Base-by-base conservation (phyloP, 495 filamentous ascomycete species). In the Gamarada debralockiae region DNA sequence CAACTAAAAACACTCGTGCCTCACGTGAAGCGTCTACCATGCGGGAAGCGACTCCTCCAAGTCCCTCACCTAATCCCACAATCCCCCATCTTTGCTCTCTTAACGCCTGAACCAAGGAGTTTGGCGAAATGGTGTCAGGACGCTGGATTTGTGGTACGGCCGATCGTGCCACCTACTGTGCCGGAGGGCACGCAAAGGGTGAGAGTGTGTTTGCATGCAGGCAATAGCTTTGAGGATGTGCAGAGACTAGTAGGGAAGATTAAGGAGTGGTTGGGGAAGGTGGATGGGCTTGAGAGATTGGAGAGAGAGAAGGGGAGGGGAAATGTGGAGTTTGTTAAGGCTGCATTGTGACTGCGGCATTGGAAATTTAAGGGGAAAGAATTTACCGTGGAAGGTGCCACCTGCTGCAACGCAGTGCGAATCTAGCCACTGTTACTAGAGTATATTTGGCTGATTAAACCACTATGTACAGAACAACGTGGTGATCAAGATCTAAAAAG, bases 111-210 rank as follows among this genome's bases (percentile, higher is more conserved):
- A 13, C 78, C 79, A 20, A 65, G 75, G 17, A 66, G 53, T 36
- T 63, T 83, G n/a, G 78, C 80, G 3, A 60, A 54, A 27, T 63
- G 75, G 50, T 81, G 78, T 55, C 79, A 82, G 56, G 46, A 56
- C 3, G 59, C 53, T 3, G 75, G 77, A 0, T 78, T 73, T 53
- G 71, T 78, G 58, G 74, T 82, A 24, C 23, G 43, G 45, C 73
- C 76, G 0, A 73, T 73, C 0, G 27, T 17, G 8, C 39, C 21
- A 5, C 49, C 49, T 2, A 36, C 27, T 14, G 67, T 79, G 7
- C 73, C 76, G 0, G 63, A 64, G 15, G 74, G 73, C 1, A 62
- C 61, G 53, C 67, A 70, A 33, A 67, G 74, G 1, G 67, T 79
- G 14, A 60, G 76, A 4, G 61, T 79, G 0, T 71, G 72, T 43